Evolutionary conservation across 805 yeast genomes (phyloP), one percentile per base, ranked within the genome.

Genomic region (Candida xiaguanensis): DNA sequence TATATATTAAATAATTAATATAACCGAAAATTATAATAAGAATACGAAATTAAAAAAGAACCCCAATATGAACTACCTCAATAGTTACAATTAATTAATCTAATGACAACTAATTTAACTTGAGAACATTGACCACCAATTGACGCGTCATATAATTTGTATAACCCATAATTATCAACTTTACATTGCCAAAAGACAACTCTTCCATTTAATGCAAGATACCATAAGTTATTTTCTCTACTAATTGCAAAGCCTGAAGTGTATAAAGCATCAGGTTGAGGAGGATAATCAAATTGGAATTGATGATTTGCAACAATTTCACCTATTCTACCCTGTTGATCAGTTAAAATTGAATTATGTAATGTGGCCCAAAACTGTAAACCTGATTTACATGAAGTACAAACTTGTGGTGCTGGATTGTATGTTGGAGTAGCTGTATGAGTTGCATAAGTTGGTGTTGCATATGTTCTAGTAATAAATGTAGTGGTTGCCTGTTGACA

Each of bases 281-380:
- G 36, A 9, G 39, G 35, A 16, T 8, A 17, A 31, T 40, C 42
- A 31, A 40, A 40, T 35, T 40, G 42, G 28, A 40, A 40, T 27
- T 40, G 42, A 34, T 40, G 42, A 22, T 40, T 40, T 5, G 42
- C 31, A 15, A 40, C 42, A 31, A 40, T 40, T 16, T 25, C 30
- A 12, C 42, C 42, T 17, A 16, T 40, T 20, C 26, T 29, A 23
- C 31, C 36, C 8, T 14, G 8, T 25, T 36, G 32, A 30, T 40
- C 42, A 14, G 66, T 72, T 53, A 84, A 68, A 34, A 77, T 53
- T 48, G 79, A 63, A 18, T 55, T 65, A 25, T 66, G 61, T 55
- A 84, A 71, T 26, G 72, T 65, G 4, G 24, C 23, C 4, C 6
- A 5, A 12, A 34, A 25, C 30, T 5, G 36, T 7, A 24, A 22